Evolutionary conservation across 192 early-diverging fungal genomes (phyloP), one percentile per base, ranked within the genome.

Genomic region (Jimgerdemannia lactiflua): DNA sequence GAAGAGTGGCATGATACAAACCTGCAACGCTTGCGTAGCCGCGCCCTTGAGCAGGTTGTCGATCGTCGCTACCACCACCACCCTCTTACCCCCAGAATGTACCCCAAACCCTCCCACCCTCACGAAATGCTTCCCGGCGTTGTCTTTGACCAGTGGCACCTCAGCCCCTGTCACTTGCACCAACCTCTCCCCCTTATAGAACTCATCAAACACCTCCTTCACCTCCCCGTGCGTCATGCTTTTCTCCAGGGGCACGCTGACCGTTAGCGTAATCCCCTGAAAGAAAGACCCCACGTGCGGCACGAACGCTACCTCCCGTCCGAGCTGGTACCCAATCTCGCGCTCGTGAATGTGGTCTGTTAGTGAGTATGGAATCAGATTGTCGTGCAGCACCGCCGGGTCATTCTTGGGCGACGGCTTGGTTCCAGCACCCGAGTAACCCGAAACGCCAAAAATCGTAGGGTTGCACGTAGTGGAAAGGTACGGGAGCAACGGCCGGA

Each of bases 391-490:
- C 71, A 94, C 91, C 42, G 85, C 90, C 54, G 93, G 86, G 81
- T 99, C 94, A 85, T 99, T 99, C 83, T 98, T 98, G 71, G 91
- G 93, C 69, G 94, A 96, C 64, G 98, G 96, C 73, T 93, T 96
- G 43, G 98, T 99, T 4, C 98, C 98, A 10, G 98, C 98, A n/a
- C 98, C 98, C 77, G 93, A 95, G 88, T 99, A 99, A 18, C 98
- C 98, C 49, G 95, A 96, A 3, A 98, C 95, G 70, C 95, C 96
- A 90, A 98, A 96, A 40, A 98, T 88, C 39, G 95, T 92, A 29
- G 94, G 95, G 11, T 77, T 67, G 42, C 86, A 80, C 10, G 83
- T 78, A 3, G 78, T 63, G 1, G 78, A 87, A 67, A 95, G 68
- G 73, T 84, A 90, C 8, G 89, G 88, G 64, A 96, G 79, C 67